phyloP scores from a whole-genome alignment of 2,329 filamentous ascomycete species.

The Sporothrix curviconia region DNA sequence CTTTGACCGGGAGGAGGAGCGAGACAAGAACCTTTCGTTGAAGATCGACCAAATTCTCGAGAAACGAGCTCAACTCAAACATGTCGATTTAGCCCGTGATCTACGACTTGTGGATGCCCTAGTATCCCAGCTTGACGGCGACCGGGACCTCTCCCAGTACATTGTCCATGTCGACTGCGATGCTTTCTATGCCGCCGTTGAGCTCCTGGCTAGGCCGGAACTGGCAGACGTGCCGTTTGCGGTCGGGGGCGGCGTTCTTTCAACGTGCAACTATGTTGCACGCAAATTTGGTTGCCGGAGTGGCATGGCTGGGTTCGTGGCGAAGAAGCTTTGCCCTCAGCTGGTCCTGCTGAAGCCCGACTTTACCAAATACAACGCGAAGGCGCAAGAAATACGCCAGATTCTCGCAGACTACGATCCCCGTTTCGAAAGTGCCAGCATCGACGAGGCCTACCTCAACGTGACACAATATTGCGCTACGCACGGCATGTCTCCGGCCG shows the following conservation, averaged over 20 bases:
- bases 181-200: slow-evolving; percentile 94
- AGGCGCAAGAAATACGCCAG: slow-evolving; percentile 78
- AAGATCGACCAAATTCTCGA: slow-evolving; percentile 77
- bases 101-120: slow-evolving; percentile 72
- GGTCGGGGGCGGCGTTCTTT: slow-evolving; percentile 64
- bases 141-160: slow-evolving; percentile 73
- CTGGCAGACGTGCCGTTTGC: slow-evolving; percentile 83
- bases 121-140: slow-evolving; percentile 69
- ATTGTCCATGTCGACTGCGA: slow-evolving; percentile 95
- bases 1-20: slow-evolving; percentile 82
- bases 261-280: slow-evolving; percentile 78
- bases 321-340: slow-evolving; percentile 85
- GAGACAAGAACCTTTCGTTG: slow-evolving; percentile 72
- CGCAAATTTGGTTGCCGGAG: slow-evolving; percentile 85
- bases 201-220: slow-evolving; percentile 76
- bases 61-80: slow-evolving; percentile 69
- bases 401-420: slow-evolving; percentile 84
- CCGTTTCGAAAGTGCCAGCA: slow-evolving; percentile 85
- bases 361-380: slow-evolving; percentile 84
- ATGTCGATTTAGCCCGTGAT: slow-evolving; percentile 65
- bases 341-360: slow-evolving; percentile 77
- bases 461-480: slow-evolving; percentile 77
- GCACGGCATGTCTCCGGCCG: slow-evolving; percentile 61
- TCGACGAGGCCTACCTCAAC: slow-evolving; percentile 95
- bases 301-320: slow-evolving; percentile 94